phyloP scores from a whole-genome alignment of 139 green algal species.

The Chlamydomonas sp. region DNA sequence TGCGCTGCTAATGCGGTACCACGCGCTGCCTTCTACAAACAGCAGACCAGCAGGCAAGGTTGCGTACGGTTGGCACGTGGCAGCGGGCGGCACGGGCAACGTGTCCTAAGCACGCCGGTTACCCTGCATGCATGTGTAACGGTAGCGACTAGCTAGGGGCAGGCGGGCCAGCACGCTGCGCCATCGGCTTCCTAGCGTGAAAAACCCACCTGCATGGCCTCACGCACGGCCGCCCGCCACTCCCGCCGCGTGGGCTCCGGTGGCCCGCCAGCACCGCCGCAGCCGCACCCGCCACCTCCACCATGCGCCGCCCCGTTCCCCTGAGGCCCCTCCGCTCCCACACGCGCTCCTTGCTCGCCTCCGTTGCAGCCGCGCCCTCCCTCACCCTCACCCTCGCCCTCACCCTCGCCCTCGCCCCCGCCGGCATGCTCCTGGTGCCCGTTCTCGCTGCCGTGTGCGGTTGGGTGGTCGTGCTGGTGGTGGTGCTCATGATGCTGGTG shows the following conservation, averaged over 20 bases:
- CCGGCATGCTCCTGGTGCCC: neutral
- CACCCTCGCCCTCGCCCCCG: no score
- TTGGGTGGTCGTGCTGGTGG: neutral
- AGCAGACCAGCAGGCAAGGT: no score
- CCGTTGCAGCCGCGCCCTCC: neutral
- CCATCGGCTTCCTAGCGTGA: no score
- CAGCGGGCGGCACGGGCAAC: no score
- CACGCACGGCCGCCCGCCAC: conserved; percentile 25
- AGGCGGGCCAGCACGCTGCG: no score
- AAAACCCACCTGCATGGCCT: conserved; percentile 20
- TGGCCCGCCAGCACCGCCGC: neutral
- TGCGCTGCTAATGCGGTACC: no score
- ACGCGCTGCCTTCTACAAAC: no score
- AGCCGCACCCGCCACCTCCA: neutral
- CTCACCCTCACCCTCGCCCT: neutral
- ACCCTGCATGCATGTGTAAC: no score
- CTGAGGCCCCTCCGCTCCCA: neutral
- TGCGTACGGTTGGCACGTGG: no score
- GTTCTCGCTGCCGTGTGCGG: no score
- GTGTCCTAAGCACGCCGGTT: no score
- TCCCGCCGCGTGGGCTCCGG: conserved; percentile 31
- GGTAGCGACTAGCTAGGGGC: no score
- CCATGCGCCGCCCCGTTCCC: neutral
- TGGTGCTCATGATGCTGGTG: neutral
- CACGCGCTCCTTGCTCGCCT: neutral